These are phyloP conservation scores for Paraconiothyrium brasiliense DNA, from an alignment of 2,329 filamentous ascomycete species.

Conservation along the genomic window DNA sequence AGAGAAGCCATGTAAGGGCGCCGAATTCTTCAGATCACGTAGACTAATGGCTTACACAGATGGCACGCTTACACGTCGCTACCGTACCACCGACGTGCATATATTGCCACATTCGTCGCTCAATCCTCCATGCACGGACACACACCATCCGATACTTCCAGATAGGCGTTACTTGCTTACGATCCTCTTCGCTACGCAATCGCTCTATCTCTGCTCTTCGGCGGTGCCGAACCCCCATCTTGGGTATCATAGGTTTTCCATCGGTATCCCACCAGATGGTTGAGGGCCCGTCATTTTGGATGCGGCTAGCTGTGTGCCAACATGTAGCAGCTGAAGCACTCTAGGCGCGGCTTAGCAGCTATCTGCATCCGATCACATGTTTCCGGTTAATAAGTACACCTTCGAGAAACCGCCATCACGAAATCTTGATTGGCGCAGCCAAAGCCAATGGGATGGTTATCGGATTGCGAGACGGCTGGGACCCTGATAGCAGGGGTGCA, in stretches of 20 bases:
- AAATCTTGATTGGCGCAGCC: constrained; percentile 7
- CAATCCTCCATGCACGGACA: constrained; percentile 7
- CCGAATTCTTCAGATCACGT: not conserved
- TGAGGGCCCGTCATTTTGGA: not conserved
- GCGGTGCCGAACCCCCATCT: not conserved
- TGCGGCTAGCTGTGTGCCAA: constrained; percentile 11
- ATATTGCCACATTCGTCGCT: not conserved
- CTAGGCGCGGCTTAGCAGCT: constrained; percentile 17
- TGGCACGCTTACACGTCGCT: not conserved
- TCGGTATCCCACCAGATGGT: not conserved
- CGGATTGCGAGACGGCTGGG: constrained; percentile 17
- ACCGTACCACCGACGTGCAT: not conserved
- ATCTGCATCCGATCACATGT: constrained; percentile 2
- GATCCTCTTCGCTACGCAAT: not conserved
- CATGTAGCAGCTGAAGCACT: constrained; percentile 19
- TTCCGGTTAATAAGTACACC: constrained; percentile 20
- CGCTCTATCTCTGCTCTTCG: not conserved
- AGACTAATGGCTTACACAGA: constrained; percentile 1
- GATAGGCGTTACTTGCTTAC: not conserved
- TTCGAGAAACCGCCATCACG: constrained; percentile 20
- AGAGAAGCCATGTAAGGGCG: not conserved
- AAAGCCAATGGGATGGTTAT: constrained; percentile 24
- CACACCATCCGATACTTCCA: not conserved
- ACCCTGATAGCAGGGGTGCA: constrained; percentile 18
- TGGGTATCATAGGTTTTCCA: not conserved